Percentiles rank a stretch among this genome's conserved stretches.
These are phyloP conservation scores for Borealophlyctis nickersoniae DNA, from an alignment of 192 early-diverging fungal species.

Conservation along the genomic window DNA sequence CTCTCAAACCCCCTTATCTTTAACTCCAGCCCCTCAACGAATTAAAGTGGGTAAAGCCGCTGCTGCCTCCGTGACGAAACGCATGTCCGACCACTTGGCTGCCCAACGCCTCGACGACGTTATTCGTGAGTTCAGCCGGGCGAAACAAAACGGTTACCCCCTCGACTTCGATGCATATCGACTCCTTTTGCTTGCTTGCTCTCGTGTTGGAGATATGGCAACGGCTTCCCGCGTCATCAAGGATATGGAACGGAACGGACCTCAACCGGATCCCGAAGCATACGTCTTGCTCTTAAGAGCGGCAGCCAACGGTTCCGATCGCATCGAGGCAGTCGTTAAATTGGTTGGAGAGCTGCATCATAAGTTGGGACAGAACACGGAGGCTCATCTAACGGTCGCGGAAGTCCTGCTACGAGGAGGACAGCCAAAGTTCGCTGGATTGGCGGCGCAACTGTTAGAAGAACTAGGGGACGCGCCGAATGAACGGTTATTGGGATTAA, in stretches of 20 bases:
- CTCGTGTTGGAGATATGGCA: slow-evolving; percentile 11
- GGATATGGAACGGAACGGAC: not conserved
- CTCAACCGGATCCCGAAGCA: not conserved
- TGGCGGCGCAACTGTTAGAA: not conserved
- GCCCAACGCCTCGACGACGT: too few species aligned
- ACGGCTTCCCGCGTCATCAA: slow-evolving; percentile 8
- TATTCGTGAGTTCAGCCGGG: too few species aligned
- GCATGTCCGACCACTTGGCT: too few species aligned
- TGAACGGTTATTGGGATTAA: not conserved
- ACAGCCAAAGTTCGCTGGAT: slow-evolving; percentile 2
- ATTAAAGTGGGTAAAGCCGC: too few species aligned
- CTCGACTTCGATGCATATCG: slow-evolving; percentile 8
- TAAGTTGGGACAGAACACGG: not conserved
- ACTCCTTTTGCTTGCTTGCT: slow-evolving; percentile 9
- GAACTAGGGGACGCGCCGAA: not conserved
- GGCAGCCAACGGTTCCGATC: slow-evolving; percentile 3
- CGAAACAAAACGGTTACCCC: too few species aligned
- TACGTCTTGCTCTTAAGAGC: slow-evolving; percentile 3
- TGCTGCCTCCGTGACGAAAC: too few species aligned
- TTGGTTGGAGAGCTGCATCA: not conserved
- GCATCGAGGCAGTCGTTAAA: slow-evolving; percentile 1
- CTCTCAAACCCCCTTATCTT: too few species aligned
- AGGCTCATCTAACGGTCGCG: not conserved
- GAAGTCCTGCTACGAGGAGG: not conserved
- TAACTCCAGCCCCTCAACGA: too few species aligned